phyloP scores from a whole-genome alignment of 495 filamentous ascomycete genomes.

The Neurospora tetrasperma region DNA sequence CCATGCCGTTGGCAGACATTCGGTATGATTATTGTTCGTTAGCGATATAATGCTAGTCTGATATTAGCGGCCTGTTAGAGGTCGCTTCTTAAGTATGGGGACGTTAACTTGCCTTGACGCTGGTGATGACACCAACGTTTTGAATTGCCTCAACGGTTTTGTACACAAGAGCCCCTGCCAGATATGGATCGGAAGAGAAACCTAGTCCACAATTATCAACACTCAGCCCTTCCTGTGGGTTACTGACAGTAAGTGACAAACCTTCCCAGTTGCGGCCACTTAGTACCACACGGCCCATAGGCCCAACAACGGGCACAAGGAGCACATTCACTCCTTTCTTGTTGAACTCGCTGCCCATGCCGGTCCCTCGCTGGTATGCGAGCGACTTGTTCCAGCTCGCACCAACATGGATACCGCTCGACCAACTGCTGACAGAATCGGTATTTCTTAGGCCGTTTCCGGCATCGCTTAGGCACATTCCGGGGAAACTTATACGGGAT shows the following conservation, averaged over 20 bases:
- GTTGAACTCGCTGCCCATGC: slow-evolving; percentile 50
- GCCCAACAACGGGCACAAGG: slow-evolving; percentile 55
- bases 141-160: slow-evolving; percentile 42
- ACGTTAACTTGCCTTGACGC: slow-evolving; percentile 43
- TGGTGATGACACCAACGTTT: slow-evolving; percentile 43
- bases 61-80: neutral
- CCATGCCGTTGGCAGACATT: slow-evolving; percentile 32
- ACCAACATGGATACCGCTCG: slow-evolving; percentile 47
- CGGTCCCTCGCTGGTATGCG: slow-evolving; percentile 34
- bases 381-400: slow-evolving; percentile 49
- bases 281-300: slow-evolving; percentile 40
- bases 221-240: neutral
- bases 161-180: slow-evolving; percentile 34
- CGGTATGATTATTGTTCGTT: slow-evolving; percentile 61
- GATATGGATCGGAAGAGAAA: slow-evolving; percentile 40
- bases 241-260: neutral
- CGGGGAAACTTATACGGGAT: slow-evolving; percentile 48
- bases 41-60: slow-evolving; percentile 44
- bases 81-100: too few relatives aligned
- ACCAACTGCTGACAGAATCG: slow-evolving; percentile 50
- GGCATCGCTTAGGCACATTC: slow-evolving; percentile 54
- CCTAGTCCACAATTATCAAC: slow-evolving; percentile 15
- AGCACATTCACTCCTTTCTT: slow-evolving; percentile 56
- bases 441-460: slow-evolving; percentile 50
- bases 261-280: slow-evolving; percentile 51